Percentiles rank a stretch among this genome's conserved stretches.
Conservation (phyloP, 257 asterid genomes). For the Solanum infundibuliforme region DNA sequence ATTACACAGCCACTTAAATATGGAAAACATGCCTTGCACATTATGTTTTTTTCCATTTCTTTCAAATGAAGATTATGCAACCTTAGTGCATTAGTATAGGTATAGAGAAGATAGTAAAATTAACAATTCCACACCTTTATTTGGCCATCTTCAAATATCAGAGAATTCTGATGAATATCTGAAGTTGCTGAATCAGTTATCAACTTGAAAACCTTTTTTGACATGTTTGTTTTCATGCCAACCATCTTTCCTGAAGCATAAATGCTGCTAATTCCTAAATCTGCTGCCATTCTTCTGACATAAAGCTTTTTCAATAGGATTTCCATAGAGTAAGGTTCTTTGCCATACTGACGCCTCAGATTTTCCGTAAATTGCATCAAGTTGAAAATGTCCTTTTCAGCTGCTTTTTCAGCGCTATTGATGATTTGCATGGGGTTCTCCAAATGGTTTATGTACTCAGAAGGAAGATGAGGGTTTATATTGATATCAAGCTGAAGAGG, state of each 20-base stretch:
- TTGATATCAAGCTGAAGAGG: conserved; percentile 61
- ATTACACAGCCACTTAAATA: not conserved
- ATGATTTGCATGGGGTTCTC: conserved; percentile 85
- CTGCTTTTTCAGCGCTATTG: conserved; percentile 77
- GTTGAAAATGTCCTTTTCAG: conserved; percentile 73
- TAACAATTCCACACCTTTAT: conserved; percentile 48
- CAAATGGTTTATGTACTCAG: conserved; percentile 83
- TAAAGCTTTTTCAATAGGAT: conserved; percentile 84
- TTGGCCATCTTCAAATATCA: conserved; percentile 60
- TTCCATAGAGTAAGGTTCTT: conserved; percentile 96
- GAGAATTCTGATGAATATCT: conserved; percentile 54
- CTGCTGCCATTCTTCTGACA: conserved; percentile 94
- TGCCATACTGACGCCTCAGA: conserved; percentile 80
- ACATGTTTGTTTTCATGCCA: conserved; percentile 81
- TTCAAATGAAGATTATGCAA: not conserved
- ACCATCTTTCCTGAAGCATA: conserved; percentile 72
- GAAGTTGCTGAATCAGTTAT: conserved; percentile 71
- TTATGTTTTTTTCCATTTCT: not conserved
- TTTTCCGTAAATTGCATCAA: conserved; percentile 78
- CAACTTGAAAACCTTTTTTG: conserved; percentile 70
- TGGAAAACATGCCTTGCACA: not conserved
- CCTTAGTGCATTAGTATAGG: not conserved
- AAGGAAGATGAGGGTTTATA: conserved; percentile 81
- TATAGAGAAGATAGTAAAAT: not conserved
- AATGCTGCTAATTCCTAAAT: conserved; percentile 68